A percentile compares a stretch with the other conserved stretches of the same genome.
phyloP scores from a whole-genome alignment of 768 basidiomycete species.

The Lepiota venenata region DNA sequence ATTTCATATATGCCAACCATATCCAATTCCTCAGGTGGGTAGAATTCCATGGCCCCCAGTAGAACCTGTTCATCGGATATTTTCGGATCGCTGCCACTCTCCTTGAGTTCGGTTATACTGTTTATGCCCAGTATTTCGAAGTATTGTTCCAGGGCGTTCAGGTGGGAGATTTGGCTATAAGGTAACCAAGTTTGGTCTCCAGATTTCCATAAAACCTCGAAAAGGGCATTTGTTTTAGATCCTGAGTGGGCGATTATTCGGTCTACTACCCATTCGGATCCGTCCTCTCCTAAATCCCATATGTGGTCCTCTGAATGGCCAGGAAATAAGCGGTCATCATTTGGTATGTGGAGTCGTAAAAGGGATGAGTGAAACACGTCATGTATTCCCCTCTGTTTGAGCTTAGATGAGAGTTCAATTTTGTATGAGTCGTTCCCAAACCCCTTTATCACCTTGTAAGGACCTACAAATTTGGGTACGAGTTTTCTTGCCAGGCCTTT shows the following conservation, averaged over 20 bases:
- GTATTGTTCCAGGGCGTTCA: background rate
- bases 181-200: conserved; percentile 33
- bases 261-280: conserved; percentile 6
- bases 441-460: conserved; percentile 14
- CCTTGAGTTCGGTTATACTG: too few species aligned
- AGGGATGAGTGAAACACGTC: conserved; percentile 28
- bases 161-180: conserved; percentile 14
- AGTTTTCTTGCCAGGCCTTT: conserved; percentile 20
- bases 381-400: conserved; percentile 19
- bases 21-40: too few species aligned
- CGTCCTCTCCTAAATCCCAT: conserved; percentile 15
- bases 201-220: conserved; percentile 27
- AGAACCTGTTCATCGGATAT: too few species aligned
- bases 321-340: conserved; percentile 35
- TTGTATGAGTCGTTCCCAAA: conserved; percentile 16
- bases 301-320: conserved; percentile 20
- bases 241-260: background rate
- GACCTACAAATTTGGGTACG: conserved; percentile 21
- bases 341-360: conserved; percentile 26
- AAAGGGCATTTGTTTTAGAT: background rate
- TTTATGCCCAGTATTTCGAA: too few species aligned
- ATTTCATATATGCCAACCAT: too few species aligned
- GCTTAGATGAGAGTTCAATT: conserved; percentile 8
- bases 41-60: too few species aligned
- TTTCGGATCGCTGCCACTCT: too few species aligned